Conservation (phyloP, 2,329 filamentous ascomycete genomes). For the Diaporthe eres region DNA sequence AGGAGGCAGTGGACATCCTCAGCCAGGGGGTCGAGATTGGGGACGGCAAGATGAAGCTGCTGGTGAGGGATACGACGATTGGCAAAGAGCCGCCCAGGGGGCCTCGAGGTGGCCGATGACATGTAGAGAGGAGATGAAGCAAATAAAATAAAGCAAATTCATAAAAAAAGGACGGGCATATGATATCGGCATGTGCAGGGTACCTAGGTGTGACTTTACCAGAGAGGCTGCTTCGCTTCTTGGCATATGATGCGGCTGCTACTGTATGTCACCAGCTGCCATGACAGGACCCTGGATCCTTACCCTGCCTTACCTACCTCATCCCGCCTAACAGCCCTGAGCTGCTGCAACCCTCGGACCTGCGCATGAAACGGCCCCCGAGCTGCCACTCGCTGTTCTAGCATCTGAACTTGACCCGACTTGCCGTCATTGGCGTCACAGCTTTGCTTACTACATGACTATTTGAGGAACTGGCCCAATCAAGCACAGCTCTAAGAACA, state of each 20-base stretch:
- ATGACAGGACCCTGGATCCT: slow-evolving; percentile 13
- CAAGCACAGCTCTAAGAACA: neutral
- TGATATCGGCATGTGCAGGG: neutral
- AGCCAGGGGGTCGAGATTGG: slow-evolving; percentile 78
- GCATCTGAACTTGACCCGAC: slow-evolving; percentile 3
- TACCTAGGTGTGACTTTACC: too few species aligned
- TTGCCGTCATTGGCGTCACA: slow-evolving; percentile 27
- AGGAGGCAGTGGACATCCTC: slow-evolving; percentile 69
- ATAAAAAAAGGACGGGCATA: slow-evolving; percentile 44
- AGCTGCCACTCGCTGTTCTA: neutral
- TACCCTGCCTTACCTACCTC: neutral
- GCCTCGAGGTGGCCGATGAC: slow-evolving; percentile 54
- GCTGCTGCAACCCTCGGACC: slow-evolving; percentile 18
- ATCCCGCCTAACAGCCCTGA: neutral
- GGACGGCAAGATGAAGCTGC: slow-evolving; percentile 75
- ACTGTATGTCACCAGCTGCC: too few species aligned
- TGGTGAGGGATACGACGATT: slow-evolving; percentile 66
- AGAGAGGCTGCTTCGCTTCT: neutral
- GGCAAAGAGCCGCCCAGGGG: slow-evolving; percentile 67
- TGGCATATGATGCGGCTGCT: slow-evolving; percentile 15
- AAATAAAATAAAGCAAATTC: slow-evolving; percentile 37
- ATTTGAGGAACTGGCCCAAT: slow-evolving; percentile 14
- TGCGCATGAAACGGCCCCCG: slow-evolving; percentile 10
- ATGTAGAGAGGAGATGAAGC: slow-evolving; percentile 21
- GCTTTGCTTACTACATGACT: slow-evolving; percentile 5